A percentile compares a stretch with the other conserved stretches of the same genome.
Conservation (phyloP, 2,329 filamentous ascomycete species). For the Curvularia eragrostidis region DNA sequence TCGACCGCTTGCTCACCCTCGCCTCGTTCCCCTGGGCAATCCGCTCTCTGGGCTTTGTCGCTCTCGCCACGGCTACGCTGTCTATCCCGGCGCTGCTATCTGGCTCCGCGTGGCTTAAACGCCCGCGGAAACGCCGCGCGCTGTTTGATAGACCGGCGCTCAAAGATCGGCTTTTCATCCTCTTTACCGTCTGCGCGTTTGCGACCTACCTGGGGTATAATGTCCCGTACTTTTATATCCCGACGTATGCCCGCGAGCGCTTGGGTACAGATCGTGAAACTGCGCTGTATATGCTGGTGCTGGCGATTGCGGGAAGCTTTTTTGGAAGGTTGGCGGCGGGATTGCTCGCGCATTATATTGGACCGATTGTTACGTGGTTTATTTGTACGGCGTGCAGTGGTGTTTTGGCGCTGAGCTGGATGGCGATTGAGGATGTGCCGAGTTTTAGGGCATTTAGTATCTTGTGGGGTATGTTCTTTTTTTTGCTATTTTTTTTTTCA, state of each 20-base stretch:
- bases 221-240: conserved; percentile 49
- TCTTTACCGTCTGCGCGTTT: conserved; percentile 46
- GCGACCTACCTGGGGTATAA: conserved; percentile 49
- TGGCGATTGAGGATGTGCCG: conserved; percentile 38
- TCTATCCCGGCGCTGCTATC: conserved; percentile 47
- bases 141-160: conserved; percentile 46
- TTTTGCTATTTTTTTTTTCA: neutral
- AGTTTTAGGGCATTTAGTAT: conserved; percentile 45
- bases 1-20: conserved; percentile 37
- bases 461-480: conserved; percentile 42
- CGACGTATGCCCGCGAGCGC: conserved; percentile 42
- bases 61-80: conserved; percentile 38
- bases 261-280: conserved; percentile 41
- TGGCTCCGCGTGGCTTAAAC: conserved; percentile 38
- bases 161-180: conserved; percentile 43
- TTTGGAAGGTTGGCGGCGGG: conserved; percentile 43
- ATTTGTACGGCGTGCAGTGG: conserved; percentile 39
- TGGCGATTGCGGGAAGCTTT: conserved; percentile 44
- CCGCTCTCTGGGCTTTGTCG: conserved; percentile 45
- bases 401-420: conserved; percentile 42
- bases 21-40: conserved; percentile 48
- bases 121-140: conserved; percentile 38
- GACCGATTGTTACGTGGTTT: conserved; percentile 45
- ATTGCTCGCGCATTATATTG: conserved; percentile 41
- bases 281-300: conserved; percentile 44